A percentile compares a stretch with the other conserved stretches of the same genome.
Evolutionary conservation across 2,329 filamentous ascomycete species (phyloP).

Genomic region (Colletotrichum nymphaeae): DNA sequence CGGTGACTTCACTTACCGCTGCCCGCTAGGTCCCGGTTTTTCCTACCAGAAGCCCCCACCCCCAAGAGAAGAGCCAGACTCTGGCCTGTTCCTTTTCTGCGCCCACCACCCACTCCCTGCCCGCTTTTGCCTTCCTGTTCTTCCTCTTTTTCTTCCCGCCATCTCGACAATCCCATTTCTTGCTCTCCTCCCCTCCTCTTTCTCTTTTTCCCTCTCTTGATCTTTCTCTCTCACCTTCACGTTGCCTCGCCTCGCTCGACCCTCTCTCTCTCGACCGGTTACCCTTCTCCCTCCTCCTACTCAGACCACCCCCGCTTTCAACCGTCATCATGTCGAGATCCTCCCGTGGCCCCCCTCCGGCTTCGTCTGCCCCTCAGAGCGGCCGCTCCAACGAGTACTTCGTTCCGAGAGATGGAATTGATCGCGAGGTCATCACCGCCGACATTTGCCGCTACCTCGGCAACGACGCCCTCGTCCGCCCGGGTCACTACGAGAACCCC

Average conservation of each 20-base stretch:
- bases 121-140: constrained; percentile 42
- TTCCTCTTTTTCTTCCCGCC: constrained; percentile 43
- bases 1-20: constrained; percentile 3
- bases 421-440: constrained; percentile 85
- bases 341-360: constrained; percentile 47
- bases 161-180: constrained; percentile 42
- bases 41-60: constrained; percentile 23
- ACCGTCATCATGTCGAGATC: constrained; percentile 53
- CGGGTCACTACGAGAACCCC: constrained; percentile 76
- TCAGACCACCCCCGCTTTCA: constrained; percentile 31
- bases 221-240: constrained; percentile 31
- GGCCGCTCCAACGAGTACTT: constrained; percentile 81
- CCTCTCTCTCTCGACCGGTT: constrained; percentile 30
- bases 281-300: constrained; percentile 30
- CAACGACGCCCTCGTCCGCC: constrained; percentile 83
- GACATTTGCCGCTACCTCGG: constrained; percentile 88
- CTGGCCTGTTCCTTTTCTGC: constrained; percentile 42
- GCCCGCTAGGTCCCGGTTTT: constrained; percentile 34
- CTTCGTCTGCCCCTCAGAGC: constrained; percentile 50
- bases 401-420: constrained; percentile 82
- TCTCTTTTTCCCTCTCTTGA: constrained; percentile 37
- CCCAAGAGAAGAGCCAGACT: constrained; percentile 33
- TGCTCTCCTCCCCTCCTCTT: constrained; percentile 39
- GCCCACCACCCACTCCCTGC: constrained; percentile 42
- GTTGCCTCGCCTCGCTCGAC: constrained; percentile 21